A percentile compares a stretch with the other conserved stretches of the same genome.
Evolutionary conservation across 257 asterid species (phyloP).

Genomic region (Coffea eugenioides): DNA sequence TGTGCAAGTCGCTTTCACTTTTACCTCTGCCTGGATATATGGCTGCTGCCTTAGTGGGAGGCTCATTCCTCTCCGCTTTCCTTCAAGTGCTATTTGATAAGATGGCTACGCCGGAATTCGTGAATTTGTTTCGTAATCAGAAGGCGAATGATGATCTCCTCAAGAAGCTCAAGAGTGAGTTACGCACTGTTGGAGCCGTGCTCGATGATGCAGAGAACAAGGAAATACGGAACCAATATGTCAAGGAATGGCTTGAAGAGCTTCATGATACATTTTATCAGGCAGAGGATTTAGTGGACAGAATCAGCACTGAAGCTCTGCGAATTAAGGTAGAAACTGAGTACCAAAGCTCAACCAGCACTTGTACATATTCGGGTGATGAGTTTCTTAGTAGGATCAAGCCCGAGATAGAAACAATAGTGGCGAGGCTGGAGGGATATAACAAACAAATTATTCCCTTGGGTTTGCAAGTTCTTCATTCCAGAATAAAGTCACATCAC

Average conservation of each 20-base stretch:
- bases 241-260: conserved; percentile 17
- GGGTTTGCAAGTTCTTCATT: not conserved
- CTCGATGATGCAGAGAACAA: conserved; percentile 27
- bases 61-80: conserved; percentile 3
- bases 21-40: not conserved
- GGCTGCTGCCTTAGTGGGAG: not conserved
- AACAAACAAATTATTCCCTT: not conserved
- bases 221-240: not conserved
- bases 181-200: conserved; percentile 8
- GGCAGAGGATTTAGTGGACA: conserved; percentile 22
- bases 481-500: not conserved
- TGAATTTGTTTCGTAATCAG: not conserved
- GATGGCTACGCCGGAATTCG: not conserved
- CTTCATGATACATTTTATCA: conserved; percentile 4
- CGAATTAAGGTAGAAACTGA: conserved; percentile 6
- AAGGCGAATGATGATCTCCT: not conserved
- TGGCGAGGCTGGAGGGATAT: not conserved
- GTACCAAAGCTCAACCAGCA: not conserved
- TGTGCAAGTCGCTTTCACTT: not conserved
- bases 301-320: conserved; percentile 20
- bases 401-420: too few species aligned
- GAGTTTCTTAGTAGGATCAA: too few species aligned
- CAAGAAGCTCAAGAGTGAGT: not conserved
- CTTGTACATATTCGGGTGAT: not conserved
- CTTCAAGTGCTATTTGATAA: conserved; percentile 13